Evolutionary conservation across 352 stramenopile genomes (phyloP).

Genomic region (Pythium oligandrum): DNA sequence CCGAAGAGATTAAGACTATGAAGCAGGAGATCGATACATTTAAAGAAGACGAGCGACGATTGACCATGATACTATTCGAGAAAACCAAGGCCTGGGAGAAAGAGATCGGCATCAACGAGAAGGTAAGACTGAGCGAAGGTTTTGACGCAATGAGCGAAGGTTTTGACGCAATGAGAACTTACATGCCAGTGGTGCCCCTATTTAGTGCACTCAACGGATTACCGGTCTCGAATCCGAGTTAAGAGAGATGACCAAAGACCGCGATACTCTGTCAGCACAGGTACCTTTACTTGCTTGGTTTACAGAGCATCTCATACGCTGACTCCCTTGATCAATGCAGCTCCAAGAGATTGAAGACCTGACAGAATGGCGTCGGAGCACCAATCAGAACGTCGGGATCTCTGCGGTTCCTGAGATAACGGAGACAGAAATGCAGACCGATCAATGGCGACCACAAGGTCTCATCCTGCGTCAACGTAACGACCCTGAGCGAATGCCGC

Average conservation of each 20-base stretch:
- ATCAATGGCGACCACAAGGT: conserved; percentile 67
- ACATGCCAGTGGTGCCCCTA: background rate
- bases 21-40: conserved; percentile 29
- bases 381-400: conserved; percentile 60
- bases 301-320: background rate
- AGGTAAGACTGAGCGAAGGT: conserved; percentile 12
- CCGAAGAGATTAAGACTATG: conserved; percentile 27
- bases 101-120: conserved; percentile 48
- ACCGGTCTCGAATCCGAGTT: conserved; percentile 29
- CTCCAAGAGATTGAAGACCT: conserved; percentile 58
- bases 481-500: conserved; percentile 54
- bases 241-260: conserved; percentile 25
- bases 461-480: conserved; percentile 71
- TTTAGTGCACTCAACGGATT: conserved; percentile 46
- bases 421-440: conserved; percentile 64
- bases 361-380: conserved; percentile 42
- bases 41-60: conserved; percentile 42
- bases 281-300: conserved; percentile 14
- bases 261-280: conserved; percentile 31
- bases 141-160: background rate
- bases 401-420: conserved; percentile 32
- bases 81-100: conserved; percentile 74
- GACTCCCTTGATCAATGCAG: conserved; percentile 14
- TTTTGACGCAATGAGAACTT: conserved; percentile 1
- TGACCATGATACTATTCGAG: conserved; percentile 61